phyloP scores from a whole-genome alignment of 306 rosid species.

The Hylodesmum podocarpum region DNA sequence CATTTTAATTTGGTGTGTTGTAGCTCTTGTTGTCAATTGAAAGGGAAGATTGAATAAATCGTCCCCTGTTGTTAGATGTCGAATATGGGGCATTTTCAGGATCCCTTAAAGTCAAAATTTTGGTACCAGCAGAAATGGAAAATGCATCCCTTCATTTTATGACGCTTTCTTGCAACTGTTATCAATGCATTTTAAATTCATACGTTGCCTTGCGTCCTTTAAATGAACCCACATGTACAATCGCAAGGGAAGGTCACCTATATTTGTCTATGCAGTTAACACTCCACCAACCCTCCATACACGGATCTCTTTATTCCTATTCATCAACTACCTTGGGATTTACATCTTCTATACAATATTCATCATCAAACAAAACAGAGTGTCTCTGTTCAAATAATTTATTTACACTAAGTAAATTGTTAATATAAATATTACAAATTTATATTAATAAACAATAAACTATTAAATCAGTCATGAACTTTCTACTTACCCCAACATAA shows the following conservation, averaged over 20 bases:
- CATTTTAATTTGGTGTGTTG: too few species aligned
- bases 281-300: background rate
- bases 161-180: background rate
- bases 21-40: background rate
- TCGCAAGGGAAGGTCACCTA: background rate
- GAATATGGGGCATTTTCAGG: background rate
- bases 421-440: background rate
- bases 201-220: background rate
- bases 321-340: background rate
- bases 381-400: background rate
- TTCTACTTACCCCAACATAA: too few species aligned
- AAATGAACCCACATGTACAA: conserved; percentile 22
- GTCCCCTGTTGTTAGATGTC: background rate
- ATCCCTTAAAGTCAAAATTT: background rate
- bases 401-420: too few species aligned
- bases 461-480: too few species aligned
- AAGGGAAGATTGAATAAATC: background rate
- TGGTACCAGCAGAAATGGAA: background rate
- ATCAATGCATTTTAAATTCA: background rate
- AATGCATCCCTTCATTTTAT: background rate
- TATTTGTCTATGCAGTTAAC: background rate
- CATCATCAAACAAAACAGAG: background rate
- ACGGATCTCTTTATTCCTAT: background rate
- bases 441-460: too few species aligned
- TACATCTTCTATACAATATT: too few species aligned